Evolutionary conservation across 805 yeast genomes (phyloP).

Genomic region (Saccharomycopsis javanensis): DNA sequence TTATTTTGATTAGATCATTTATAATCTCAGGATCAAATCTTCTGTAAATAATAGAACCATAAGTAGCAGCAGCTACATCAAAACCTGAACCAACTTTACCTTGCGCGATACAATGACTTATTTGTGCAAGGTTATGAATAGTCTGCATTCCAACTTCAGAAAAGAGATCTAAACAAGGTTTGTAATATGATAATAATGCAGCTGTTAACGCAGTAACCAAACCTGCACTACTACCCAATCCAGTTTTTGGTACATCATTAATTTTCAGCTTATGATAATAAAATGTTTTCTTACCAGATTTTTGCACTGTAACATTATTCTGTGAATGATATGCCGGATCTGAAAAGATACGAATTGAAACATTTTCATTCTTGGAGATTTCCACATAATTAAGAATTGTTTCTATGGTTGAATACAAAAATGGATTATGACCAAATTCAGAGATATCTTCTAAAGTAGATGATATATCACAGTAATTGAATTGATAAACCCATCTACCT

Average conservation of each 20-base stretch:
- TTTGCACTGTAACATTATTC: constrained; percentile 31
- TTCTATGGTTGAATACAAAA: constrained; percentile 53
- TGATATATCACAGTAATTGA: neutral
- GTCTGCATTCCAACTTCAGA: constrained; percentile 23
- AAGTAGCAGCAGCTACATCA: constrained; percentile 93
- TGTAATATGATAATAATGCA: constrained; percentile 46
- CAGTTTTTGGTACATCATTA: constrained; percentile 78
- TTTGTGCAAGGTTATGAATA: constrained; percentile 81
- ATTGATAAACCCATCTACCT: constrained; percentile 58
- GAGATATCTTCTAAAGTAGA: constrained; percentile 11
- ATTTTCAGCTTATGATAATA: constrained; percentile 52
- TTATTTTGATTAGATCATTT: constrained; percentile 27
- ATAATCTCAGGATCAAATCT: constrained; percentile 58
- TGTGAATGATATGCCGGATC: constrained; percentile 89
- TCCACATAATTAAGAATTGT: constrained; percentile 46
- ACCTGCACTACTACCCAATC: constrained; percentile 94
- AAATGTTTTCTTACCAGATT: constrained; percentile 36
- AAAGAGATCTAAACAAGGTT: constrained; percentile 27
- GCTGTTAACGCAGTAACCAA: constrained; percentile 73
- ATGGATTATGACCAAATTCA: constrained; percentile 25
- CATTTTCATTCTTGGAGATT: constrained; percentile 26
- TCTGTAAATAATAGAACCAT: constrained; percentile 75
- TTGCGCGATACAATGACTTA: constrained; percentile 90
- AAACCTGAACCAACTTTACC: constrained; percentile 95
- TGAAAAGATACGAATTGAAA: constrained; percentile 58